Percentiles rank a stretch among this genome's conserved stretches.
phyloP scores from a whole-genome alignment of 1,284 basidiomycete species.

The Sphaerobolus stellatus region DNA sequence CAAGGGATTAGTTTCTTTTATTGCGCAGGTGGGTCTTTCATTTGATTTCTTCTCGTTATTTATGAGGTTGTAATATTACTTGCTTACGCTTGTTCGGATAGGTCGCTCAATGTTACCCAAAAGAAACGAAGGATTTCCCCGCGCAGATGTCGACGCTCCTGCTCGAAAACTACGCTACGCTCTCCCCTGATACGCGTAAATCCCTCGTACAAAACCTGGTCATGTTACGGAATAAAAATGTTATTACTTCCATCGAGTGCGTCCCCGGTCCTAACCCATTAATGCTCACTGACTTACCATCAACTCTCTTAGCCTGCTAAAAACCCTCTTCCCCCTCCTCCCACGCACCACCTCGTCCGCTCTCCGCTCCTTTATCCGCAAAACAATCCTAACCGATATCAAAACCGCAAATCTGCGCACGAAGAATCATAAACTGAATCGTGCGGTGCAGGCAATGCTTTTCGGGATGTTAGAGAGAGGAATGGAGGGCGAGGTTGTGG shows the following conservation, averaged over 20 bases:
- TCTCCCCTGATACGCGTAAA: constrained; percentile 78
- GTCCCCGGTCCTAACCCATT: constrained; percentile 30
- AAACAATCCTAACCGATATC: constrained; percentile 95
- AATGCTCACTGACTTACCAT: constrained; percentile 10
- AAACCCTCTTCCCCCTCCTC: constrained; percentile 90
- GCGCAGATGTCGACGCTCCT: constrained; percentile 74
- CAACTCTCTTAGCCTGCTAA: constrained; percentile 67
- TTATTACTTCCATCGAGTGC: constrained; percentile 89
- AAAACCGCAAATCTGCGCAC: constrained; percentile 86
- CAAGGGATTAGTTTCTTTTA: constrained; percentile 82
- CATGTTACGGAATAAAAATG: constrained; percentile 90
- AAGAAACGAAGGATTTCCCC: constrained; percentile 81
- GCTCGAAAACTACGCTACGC: constrained; percentile 69
- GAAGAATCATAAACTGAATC: constrained; percentile 95
- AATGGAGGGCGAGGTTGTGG: constrained; percentile 70
- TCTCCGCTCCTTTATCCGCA: constrained; percentile 85
- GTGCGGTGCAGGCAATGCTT: constrained; percentile 93
- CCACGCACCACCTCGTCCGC: constrained; percentile 85
- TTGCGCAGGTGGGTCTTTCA: constrained; percentile 57
- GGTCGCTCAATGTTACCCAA: constrained; percentile 89
- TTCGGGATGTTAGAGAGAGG: constrained; percentile 96
- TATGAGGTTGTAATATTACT: not conserved
- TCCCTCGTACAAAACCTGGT: constrained; percentile 87
- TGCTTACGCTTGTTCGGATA: constrained; percentile 33
- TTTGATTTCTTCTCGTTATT: not conserved